phyloP scores from a whole-genome alignment of 2,329 filamentous ascomycete genomes.

The Alternaria tenuissima region DNA sequence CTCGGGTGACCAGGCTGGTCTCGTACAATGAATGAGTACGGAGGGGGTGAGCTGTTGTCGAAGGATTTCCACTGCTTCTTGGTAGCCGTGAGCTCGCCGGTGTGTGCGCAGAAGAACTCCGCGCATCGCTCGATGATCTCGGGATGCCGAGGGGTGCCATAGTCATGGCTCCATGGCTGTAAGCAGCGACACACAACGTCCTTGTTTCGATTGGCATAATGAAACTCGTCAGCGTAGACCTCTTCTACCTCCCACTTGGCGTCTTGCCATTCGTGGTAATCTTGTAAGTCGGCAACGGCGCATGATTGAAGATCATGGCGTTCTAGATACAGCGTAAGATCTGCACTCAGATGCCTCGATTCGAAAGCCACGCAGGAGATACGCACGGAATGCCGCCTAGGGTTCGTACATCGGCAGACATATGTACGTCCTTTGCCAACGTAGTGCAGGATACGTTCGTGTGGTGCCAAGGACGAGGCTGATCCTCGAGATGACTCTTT shows the following conservation, averaged over 20 bases:
- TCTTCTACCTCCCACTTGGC: conserved; percentile 7
- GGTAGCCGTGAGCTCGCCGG: conserved; percentile 6
- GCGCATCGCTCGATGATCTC: conserved; percentile 26
- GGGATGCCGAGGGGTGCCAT: conserved; percentile 10
- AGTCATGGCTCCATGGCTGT: neutral
- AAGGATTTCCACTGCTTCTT: conserved; percentile 22
- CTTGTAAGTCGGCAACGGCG: neutral
- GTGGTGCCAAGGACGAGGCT: neutral
- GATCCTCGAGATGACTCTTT: conserved; percentile 5
- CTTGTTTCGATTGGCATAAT: conserved; percentile 23
- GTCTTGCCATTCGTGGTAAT: neutral
- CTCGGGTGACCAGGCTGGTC: neutral
- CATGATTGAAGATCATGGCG: conserved; percentile 11
- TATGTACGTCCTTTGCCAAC: neutral
- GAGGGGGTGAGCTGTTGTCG: conserved; percentile 4
- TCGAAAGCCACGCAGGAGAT: conserved; percentile 2
- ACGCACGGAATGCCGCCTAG: conserved; percentile 5
- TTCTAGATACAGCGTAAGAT: conserved; percentile 21
- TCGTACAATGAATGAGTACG: neutral
- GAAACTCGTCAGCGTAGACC: conserved; percentile 17
- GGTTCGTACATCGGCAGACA: conserved; percentile 15
- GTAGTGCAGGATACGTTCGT: conserved; percentile 14
- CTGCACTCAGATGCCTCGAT: conserved; percentile 8
- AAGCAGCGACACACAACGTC: conserved; percentile 27
- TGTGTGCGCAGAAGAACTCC: conserved; percentile 18